Base-by-base conservation (phyloP, 768 basidiomycete species). In the Roridomyces roridus region DNA sequence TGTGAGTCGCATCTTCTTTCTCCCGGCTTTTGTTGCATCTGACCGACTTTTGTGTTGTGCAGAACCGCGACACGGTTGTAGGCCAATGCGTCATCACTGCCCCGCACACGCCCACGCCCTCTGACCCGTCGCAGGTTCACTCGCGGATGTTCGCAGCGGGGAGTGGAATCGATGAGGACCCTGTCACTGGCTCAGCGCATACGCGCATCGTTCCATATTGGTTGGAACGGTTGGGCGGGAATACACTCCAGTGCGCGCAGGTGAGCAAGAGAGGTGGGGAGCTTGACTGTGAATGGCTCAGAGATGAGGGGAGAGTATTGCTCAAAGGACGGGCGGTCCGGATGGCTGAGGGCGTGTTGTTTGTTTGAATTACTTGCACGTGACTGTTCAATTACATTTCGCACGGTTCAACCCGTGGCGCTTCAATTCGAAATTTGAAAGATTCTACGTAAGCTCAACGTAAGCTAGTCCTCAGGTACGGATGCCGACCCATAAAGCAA, bases 171-270 rank as follows among this genome's bases (percentile, higher is more conserved):
- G 43, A 53, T 21, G 60, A 57, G 47, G 60, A 62, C 34, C 60
- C 60, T 18, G 60, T 61, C 26, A 57, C 60, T 18, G 60, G 55
- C 46, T 57, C 60, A 8, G 60, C 60, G 35, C 55, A 62, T 46
- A 57, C 60, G 55, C 60, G 60, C 15, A 49, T 62, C 23, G 60
- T 57, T 6, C 59, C 59, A 11, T 57, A 52, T 41, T 61, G 60
- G 55, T 36, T 56, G 0, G 7, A 23, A 12, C 56, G 49, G 46
- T 57, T 44, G 55, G 55, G 59, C 35, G 60, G 60, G 34, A 39
- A 24, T 39, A 20, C 24, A n/a, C 25, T 51, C 24, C 7, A 40
- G 21, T 51, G 50, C 23, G 25, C 25, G 17, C 50, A 51, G 35
- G 50, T 42, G 8, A 51, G 50, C 40, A 25, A 37, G 18, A 7